Base-by-base conservation (phyloP, 371 early-diverging fungal species). In the Mucor racemosus region DNA sequence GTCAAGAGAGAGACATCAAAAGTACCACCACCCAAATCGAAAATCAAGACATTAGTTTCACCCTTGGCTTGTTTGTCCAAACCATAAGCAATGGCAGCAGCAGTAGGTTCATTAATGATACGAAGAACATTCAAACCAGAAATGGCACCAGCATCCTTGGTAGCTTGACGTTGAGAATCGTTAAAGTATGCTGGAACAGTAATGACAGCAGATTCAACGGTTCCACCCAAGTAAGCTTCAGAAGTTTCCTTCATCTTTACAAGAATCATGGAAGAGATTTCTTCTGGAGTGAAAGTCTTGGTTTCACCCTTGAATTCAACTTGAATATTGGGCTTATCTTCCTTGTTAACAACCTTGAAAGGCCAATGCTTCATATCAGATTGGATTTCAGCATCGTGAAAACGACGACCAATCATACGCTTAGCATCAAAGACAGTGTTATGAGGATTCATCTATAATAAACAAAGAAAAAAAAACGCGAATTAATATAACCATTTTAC, bases 11-110 rank as follows among this genome's bases (percentile, higher is more conserved):
- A 94, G 72, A 98, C 91, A 91, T 98, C 99, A 79, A 98, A 98
- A 21, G 99, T 98, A 72, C 99, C 99, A 76, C 99, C 99, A 67
- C 99, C 99, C 71, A 98, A 87, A 88, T 98, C 99, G 85, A 92
- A 98, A 53, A 98, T 96, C 42, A 95, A 95, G 53, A 98, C 88
- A 57, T 91, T 81, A 71, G 90, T 89, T 80, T 95, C 93, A 65
- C 85, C 86, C 36, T 71, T 85, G 64, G 85, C 83, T 46, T 80
- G 78, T 81, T 92, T 94, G 76, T 95, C 95, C 38, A 96, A 74
- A 72, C 97, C 98, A 78, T 97, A 98, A 44, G 98, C 96, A 63
- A 98, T 86, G 58, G 99, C 97, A 68, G 99, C 99, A n/a, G 98
- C 98, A 35, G 97, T 97, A 65, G 98, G 98, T 82, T 98, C 99